phyloP scores from a whole-genome alignment of 306 rosid species.

The Mucuna pruriens region DNA sequence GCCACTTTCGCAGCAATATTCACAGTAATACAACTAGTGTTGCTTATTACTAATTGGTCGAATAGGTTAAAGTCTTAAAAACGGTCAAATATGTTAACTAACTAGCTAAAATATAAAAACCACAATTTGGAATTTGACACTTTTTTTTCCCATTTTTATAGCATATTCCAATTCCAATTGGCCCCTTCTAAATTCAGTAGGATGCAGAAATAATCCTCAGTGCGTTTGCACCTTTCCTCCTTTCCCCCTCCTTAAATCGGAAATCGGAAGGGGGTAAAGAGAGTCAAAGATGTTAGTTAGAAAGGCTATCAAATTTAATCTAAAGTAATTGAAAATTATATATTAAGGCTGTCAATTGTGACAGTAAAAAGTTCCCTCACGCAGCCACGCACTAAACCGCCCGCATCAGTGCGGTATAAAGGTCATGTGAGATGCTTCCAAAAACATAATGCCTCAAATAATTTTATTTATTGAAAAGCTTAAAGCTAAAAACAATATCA shows the following conservation, averaged over 20 bases:
- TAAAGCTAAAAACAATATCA: not conserved
- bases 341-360: constrained; percentile 41
- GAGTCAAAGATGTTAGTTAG: constrained; percentile 47
- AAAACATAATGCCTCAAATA: constrained; percentile 31
- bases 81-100: not conserved
- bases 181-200: not conserved
- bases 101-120: not conserved
- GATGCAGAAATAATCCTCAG: not conserved
- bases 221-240: not conserved
- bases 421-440: constrained; percentile 57
- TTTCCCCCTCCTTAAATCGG: not conserved
- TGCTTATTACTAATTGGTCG: not conserved
- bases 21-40: not conserved
- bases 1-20: not conserved
- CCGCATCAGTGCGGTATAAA: constrained; percentile 37
- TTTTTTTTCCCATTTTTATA: not conserved
- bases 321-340: constrained; percentile 26
- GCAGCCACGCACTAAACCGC: constrained; percentile 46
- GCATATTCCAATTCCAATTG: not conserved
- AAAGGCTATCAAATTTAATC: constrained; percentile 27
- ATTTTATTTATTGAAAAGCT: constrained; percentile 10
- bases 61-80: not conserved
- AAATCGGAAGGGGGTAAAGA: not conserved
- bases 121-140: not conserved
- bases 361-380: constrained; percentile 45